Evolutionary conservation across 2,329 filamentous ascomycete species (phyloP).

Genomic region (Claviceps sp.): DNA sequence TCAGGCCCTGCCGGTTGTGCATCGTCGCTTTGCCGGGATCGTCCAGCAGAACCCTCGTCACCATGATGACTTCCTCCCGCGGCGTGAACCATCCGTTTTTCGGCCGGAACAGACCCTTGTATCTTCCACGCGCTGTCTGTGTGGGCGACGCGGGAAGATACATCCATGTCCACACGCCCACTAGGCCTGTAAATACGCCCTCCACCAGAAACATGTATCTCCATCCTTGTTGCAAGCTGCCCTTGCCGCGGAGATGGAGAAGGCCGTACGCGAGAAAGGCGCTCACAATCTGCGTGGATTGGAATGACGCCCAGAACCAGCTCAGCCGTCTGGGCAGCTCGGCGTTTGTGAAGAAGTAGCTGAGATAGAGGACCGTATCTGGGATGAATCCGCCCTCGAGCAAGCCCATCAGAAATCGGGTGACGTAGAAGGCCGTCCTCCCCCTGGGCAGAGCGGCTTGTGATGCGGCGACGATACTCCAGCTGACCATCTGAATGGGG

Average conservation of each 20-base stretch:
- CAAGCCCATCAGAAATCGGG: constrained; percentile 27
- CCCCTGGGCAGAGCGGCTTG: constrained; percentile 17
- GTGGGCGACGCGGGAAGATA: constrained; percentile 5
- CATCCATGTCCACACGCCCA: constrained; percentile 6
- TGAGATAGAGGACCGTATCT: constrained; percentile 19
- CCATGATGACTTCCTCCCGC: constrained; percentile 39
- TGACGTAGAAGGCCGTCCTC: constrained; percentile 18
- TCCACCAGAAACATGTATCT: constrained; percentile 5
- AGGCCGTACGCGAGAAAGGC: constrained; percentile 16
- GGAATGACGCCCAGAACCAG: constrained; percentile 18
- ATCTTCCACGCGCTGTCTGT: constrained; percentile 5
- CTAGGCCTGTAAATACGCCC: constrained; percentile 4
- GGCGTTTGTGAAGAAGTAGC: constrained; percentile 19
- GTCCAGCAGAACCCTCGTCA: constrained; percentile 43
- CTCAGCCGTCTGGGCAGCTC: constrained; percentile 17
- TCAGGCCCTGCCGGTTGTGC: constrained; percentile 44
- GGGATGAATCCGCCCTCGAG: constrained; percentile 50
- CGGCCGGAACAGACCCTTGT: constrained; percentile 8
- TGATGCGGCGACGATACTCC: constrained; percentile 21
- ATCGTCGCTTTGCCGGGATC: constrained; percentile 40
- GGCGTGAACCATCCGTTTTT: constrained; percentile 43
- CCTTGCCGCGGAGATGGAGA: constrained; percentile 9
- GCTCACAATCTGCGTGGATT: constrained; percentile 14
- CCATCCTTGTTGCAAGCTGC: constrained; percentile 3
- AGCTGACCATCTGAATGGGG: constrained; percentile 29